Conservation (phyloP, 176 grass and related monocot species). For the Carex pumila region DNA sequence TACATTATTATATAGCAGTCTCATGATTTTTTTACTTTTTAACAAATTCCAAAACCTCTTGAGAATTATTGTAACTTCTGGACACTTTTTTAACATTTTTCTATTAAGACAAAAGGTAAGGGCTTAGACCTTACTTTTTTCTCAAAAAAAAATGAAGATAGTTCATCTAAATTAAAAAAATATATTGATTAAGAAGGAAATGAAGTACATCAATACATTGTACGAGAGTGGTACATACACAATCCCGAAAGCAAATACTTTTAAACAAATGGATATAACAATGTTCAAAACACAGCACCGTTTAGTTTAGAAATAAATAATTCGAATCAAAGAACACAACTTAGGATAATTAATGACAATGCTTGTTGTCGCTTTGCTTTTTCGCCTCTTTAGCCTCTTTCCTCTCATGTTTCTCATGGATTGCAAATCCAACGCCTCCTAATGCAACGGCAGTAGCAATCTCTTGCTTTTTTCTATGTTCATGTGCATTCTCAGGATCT, state of each 20-base stretch:
- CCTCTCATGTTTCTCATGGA: slow-evolving; percentile 68
- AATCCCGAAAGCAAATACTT: neutral
- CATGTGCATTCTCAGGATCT: slow-evolving; percentile 43
- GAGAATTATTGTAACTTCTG: too few relatives aligned
- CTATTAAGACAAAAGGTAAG: too few relatives aligned
- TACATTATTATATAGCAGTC: too few relatives aligned
- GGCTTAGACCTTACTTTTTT: too few relatives aligned
- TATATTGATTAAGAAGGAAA: neutral
- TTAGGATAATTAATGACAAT: neutral
- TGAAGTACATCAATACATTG: neutral
- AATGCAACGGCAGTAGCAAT: slow-evolving; percentile 39
- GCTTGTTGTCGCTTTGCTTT: neutral
- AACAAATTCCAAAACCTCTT: too few relatives aligned
- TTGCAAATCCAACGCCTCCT: slow-evolving; percentile 37
- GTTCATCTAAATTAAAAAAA: neutral
- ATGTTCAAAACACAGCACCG: neutral
- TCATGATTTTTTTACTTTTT: too few relatives aligned
- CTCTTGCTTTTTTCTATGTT: slow-evolving; percentile 47
- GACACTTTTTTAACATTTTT: too few relatives aligned
- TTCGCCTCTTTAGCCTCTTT: slow-evolving; percentile 22
- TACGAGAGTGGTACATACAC: neutral
- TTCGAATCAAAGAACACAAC: neutral
- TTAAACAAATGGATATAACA: neutral
- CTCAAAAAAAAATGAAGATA: neutral
- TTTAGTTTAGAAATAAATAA: neutral